Base-by-base conservation (phyloP, 1,284 basidiomycete species). In the Kalmanozyma brasiliensis region DNA sequence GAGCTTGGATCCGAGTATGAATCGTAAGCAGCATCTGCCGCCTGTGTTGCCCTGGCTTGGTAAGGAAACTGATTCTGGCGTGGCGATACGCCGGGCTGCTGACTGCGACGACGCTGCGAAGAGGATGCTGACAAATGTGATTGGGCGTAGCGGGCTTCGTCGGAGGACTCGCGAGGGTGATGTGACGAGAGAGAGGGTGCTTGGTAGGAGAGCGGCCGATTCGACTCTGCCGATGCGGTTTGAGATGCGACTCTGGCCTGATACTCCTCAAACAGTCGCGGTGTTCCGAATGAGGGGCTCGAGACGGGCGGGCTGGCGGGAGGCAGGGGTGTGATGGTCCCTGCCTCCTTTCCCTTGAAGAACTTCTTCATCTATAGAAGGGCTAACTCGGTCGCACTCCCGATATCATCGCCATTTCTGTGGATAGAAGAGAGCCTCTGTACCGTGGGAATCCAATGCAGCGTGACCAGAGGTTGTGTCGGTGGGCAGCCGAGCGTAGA, bases 271-370 rank as follows among this genome's bases (percentile, higher is more conserved):
- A 69, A 69, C 11, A 29, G 59, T 16, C 66, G 59, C 6, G 60
- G 66, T 8, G 53, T 58, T 23, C 34, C 55, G 29, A 69, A 69
- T 6, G 66, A 63, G n/a, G 55, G 55, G 26, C 42, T 46, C 11
- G 34, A 36, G 26, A 49, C 43, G 24, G 55, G 37, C 8, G 60
- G 51, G 24, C 38, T 56, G 43, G 56, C 49, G 19, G 59, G 60
- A 59, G 66, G 66, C 59, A 69, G 40, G 37, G 66, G 66, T 42
- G 59, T 63, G 56, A 69, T 69, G 60, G 47, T 38, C 47, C 60
- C 66, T 11, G 66, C 66, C 60, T 63, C 65, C 60, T 63, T 69
- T 24, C 46, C 14, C 40, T 36, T 58, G 56, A 69, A 69, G 48
- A 69, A 63, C 52, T 58, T 62, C 41, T 69, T 69, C 66, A 69